Percentiles rank a stretch among this genome's conserved stretches.
Evolutionary conservation across 371 early-diverging fungal genomes (phyloP).

Genomic region (Apophysomyces ossiformis): DNA sequence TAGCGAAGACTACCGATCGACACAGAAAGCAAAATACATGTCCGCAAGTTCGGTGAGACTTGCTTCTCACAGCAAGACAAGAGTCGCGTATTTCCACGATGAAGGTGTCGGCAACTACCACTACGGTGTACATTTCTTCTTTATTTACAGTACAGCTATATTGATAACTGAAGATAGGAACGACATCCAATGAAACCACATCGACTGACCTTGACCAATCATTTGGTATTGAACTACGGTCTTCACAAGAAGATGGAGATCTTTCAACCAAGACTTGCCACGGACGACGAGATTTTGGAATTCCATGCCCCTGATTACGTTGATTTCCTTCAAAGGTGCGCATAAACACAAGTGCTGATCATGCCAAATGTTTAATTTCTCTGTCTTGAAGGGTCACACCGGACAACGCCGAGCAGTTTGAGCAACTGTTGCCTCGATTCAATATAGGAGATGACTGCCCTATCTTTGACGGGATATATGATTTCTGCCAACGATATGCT

Average conservation of each 20-base stretch:
- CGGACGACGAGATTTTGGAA: constrained; percentile 93
- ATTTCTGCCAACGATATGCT: constrained; percentile 91
- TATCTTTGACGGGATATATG: constrained; percentile 95
- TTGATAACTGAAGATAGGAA: constrained; percentile 44
- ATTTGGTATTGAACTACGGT: constrained; percentile 87
- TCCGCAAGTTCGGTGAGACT: constrained; percentile 37
- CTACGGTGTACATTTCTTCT: constrained; percentile 70
- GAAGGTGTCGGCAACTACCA: constrained; percentile 90
- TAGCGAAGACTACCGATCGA: constrained; percentile 41
- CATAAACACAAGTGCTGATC: neutral
- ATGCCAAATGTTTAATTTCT: neutral
- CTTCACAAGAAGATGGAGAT: constrained; percentile 89
- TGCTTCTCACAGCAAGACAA: constrained; percentile 57
- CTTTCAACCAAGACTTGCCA: constrained; percentile 89
- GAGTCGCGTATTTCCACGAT: constrained; percentile 88
- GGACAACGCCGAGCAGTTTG: constrained; percentile 78
- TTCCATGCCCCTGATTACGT: constrained; percentile 99
- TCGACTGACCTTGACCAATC: constrained; percentile 89
- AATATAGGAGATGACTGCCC: constrained; percentile 98
- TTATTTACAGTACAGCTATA: constrained; percentile 9
- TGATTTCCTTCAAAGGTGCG: constrained; percentile 91
- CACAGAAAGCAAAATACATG: constrained; percentile 43
- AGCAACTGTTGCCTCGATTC: constrained; percentile 72
- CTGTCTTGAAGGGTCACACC: constrained; percentile 78
- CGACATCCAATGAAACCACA: constrained; percentile 98